phyloP scores from a whole-genome alignment of 31 red algal genomes.

The Porphyra umbilicalis region DNA sequence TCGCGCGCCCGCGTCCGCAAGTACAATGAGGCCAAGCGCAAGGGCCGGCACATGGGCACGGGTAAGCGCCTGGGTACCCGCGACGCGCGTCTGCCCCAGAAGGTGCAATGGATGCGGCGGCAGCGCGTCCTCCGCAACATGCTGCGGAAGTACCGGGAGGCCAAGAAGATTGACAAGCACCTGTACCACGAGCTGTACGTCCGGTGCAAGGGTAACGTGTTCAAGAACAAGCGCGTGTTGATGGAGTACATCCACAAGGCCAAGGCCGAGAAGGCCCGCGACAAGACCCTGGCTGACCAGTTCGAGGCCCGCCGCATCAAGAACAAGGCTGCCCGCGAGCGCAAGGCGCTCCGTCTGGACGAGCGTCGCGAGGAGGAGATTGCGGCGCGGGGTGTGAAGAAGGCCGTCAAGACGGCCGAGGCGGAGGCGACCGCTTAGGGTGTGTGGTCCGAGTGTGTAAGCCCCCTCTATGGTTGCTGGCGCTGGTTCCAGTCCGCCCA shows the following conservation, averaged over 20 bases:
- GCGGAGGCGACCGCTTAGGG: neutral
- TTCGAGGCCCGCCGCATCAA: conserved; percentile 82
- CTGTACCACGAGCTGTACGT: conserved; percentile 95
- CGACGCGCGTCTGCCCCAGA: conserved; percentile 95
- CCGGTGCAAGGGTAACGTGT: conserved; percentile 98
- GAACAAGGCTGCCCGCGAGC: conserved; percentile 82
- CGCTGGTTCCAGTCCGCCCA: neutral
- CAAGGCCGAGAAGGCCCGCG: conserved; percentile 88
- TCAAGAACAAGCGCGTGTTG: conserved; percentile 97
- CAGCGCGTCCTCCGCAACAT: conserved; percentile 90
- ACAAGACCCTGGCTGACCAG: conserved; percentile 76
- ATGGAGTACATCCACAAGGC: conserved; percentile 99
- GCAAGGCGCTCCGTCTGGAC: conserved; percentile 62
- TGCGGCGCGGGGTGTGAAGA: neutral
- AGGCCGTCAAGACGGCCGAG: neutral
- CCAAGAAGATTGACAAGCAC: conserved; percentile 96
- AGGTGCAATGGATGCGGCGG: conserved; percentile 97
- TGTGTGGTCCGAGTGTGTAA: neutral
- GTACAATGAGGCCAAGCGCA: conserved; percentile 89
- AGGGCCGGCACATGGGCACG: conserved; percentile 93
- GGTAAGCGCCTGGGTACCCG: conserved; percentile 97
- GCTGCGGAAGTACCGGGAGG: conserved; percentile 89
- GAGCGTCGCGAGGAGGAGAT: conserved; percentile 58
- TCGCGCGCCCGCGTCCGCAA: conserved; percentile 89
- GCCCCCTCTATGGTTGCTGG: neutral